Evolutionary conservation across 495 filamentous ascomycete genomes (phyloP), one percentile per base, ranked within the genome.

Genomic region (Ramalina intermedia): DNA sequence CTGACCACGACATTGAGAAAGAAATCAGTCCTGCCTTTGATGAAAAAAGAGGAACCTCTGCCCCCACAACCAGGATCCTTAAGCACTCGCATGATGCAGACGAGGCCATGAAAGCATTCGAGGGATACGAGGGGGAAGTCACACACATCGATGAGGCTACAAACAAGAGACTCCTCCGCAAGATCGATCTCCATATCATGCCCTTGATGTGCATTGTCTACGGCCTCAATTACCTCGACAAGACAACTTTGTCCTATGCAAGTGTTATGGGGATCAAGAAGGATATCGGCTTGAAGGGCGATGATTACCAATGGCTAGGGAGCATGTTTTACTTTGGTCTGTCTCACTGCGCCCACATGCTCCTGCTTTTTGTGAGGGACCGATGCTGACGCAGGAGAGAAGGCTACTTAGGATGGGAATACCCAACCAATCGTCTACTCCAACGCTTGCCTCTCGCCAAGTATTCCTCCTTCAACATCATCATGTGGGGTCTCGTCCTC

Each of bases 241-340:
- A 82, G 59, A 80, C 75, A 0, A 80, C 77, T 1, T 56, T 82
- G 2, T 80, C 76, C 0, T 81, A 81, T 53, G 76, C 78, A 8
- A 75, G 69, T 50, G 54, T 82, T 20, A 80, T 81, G 76, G 78
- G 78, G 0, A 65, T 82, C 21, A 70, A 70, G 55, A 68, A 59
- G 23, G 72, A 74, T 44, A 57, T 75, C 23, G 43, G 67, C 36
- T 62, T 74, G 6, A 47, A 52, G 7, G 58, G 58, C 6, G 63
- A 69, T 50, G 54, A 72, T 45, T 71, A 76, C 51, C 70, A 75
- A 54, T 79, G 75, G 75, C 55, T 77, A 4, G 63, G 68, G 1
- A 74, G 70, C 61, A 59, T 75, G 54, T 81, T 82, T 55, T 82
- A 82, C 55, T 80, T 81, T 44, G 79, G 70, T 71, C n/a, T n/a